Evolutionary conservation across 148 eudicot genomes (phyloP).

Genomic region (Camellia lanceoleosa): DNA sequence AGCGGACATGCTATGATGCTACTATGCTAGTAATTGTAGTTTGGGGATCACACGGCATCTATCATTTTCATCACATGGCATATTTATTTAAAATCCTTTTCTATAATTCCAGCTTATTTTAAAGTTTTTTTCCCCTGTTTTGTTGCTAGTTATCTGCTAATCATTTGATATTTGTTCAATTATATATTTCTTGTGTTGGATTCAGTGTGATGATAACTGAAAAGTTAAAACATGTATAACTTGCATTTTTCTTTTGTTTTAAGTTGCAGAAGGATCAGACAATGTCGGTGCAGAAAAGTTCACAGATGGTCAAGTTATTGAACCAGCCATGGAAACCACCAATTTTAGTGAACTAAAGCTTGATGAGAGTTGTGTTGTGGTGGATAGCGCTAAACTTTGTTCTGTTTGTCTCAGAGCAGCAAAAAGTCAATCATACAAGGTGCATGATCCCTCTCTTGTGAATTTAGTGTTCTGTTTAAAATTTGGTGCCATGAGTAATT

Average conservation of each 20-base stretch:
- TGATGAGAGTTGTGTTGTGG: neutral
- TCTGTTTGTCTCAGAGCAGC: neutral
- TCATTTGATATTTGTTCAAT: neutral
- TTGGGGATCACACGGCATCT: neutral
- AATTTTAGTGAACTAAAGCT: neutral
- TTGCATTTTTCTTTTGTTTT: neutral
- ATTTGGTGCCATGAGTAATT: neutral
- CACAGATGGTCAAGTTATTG: neutral
- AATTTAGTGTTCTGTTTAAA: neutral
- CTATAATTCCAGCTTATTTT: neutral
- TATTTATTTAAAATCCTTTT: neutral
- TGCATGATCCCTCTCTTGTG: neutral
- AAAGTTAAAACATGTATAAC: neutral
- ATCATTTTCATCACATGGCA: neutral
- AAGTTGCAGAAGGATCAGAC: neutral
- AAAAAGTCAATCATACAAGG: slow-evolving; percentile 2
- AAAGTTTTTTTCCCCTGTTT: neutral
- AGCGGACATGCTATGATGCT: neutral
- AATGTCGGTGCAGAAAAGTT: neutral
- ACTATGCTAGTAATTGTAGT: neutral
- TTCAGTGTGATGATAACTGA: neutral
- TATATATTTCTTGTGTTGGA: neutral
- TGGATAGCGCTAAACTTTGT: neutral
- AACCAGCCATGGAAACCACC: neutral
- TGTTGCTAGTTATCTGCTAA: neutral